Evolutionary conservation across 129 eudicot species (phyloP).

Genomic region (Cynara cardunculus): DNA sequence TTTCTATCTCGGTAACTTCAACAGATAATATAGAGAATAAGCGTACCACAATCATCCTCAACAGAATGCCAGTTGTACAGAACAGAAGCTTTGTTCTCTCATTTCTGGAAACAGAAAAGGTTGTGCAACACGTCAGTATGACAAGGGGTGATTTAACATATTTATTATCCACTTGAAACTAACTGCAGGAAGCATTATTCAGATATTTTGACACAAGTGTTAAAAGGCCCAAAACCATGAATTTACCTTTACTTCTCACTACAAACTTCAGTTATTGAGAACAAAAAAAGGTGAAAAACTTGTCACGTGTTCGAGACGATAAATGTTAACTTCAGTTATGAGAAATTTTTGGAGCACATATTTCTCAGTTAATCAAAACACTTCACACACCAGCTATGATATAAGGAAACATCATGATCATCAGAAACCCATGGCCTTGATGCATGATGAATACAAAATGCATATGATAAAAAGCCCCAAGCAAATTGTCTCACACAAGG

Average conservation of each 20-base stretch:
- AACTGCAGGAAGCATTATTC: background rate
- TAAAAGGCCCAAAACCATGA: background rate
- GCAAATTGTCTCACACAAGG: background rate
- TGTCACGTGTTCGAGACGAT: too few species aligned
- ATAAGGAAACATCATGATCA: background rate
- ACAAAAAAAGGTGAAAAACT: background rate
- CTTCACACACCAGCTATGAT: background rate
- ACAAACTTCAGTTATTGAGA: background rate
- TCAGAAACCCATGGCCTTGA: background rate
- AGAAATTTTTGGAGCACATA: background rate
- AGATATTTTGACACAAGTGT: background rate
- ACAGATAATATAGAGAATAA: slow-evolving; percentile 2
- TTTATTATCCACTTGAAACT: background rate
- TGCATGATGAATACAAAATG: background rate
- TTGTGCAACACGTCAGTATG: slow-evolving; percentile 10
- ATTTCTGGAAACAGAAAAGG: slow-evolving; percentile 43
- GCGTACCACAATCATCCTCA: slow-evolving; percentile 83
- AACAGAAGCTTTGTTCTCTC: slow-evolving; percentile 96
- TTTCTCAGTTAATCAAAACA: background rate
- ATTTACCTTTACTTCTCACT: background rate
- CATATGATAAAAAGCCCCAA: background rate
- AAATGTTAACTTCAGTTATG: too few species aligned
- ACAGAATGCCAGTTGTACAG: slow-evolving; percentile 97
- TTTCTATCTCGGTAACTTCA: background rate
- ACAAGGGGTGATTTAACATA: slow-evolving; percentile 3